Percentiles rank a stretch among this genome's conserved stretches.
These are phyloP conservation scores for Chionographis japonica DNA, from an alignment of 106 monocot genomes.

Conservation along the genomic window DNA sequence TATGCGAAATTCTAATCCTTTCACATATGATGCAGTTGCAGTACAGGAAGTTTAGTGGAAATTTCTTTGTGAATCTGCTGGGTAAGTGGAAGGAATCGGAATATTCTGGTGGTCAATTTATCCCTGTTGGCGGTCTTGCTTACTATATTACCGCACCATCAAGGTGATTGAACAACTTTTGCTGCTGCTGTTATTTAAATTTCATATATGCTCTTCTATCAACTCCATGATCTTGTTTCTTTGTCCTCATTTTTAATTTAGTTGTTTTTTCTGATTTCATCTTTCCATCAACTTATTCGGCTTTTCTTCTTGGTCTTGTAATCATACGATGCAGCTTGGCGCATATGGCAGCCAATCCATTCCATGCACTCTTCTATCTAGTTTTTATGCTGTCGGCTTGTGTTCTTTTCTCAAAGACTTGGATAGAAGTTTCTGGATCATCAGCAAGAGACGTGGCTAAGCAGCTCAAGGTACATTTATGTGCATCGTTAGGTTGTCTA, in stretches of 20 bases:
- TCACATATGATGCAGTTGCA: constrained; percentile 27
- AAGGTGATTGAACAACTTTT: constrained; percentile 16
- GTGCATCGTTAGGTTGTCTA: not conserved
- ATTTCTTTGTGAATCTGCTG: constrained; percentile 41
- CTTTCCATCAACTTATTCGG: not conserved
- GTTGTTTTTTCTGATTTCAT: not conserved
- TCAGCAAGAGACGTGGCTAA: constrained; percentile 72
- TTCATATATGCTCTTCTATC: not conserved
- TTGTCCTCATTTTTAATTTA: not conserved
- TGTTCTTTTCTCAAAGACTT: constrained; percentile 74
- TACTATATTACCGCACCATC: constrained; percentile 52
- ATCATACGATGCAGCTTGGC: constrained; percentile 30
- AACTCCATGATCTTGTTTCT: no score
- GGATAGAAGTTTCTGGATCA: constrained; percentile 74
- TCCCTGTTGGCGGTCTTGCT: constrained; percentile 41
- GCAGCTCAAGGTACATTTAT: constrained; percentile 56
- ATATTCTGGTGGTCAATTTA: constrained; percentile 38
- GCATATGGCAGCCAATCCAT: constrained; percentile 55
- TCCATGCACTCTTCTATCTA: constrained; percentile 73
- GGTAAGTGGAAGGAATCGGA: constrained; percentile 53
- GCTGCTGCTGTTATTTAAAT: not conserved
- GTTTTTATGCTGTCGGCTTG: constrained; percentile 67
- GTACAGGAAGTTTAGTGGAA: constrained; percentile 42
- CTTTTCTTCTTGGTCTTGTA: not conserved
- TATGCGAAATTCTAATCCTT: not conserved